Evolutionary conservation across 2,329 filamentous ascomycete genomes (phyloP), one percentile per base, ranked within the genome.

Genomic region (Cladophialophora chaetospira): DNA sequence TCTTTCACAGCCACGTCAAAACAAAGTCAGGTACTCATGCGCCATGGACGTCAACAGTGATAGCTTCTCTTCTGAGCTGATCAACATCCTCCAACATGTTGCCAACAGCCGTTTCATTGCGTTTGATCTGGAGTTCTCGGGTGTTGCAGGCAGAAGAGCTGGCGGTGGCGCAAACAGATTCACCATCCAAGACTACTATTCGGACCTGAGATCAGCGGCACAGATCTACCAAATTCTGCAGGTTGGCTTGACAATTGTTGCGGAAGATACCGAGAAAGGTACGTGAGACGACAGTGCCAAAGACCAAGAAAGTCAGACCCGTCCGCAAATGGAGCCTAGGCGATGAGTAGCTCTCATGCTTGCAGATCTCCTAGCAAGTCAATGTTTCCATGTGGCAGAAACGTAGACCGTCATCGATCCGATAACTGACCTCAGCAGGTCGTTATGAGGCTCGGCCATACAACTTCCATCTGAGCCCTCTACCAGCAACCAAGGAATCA

Each of bases 91-190:
- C 17, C 74, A 79, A 57, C 75, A 82, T 55, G 79, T 88, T 54
- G 78, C 82, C 23, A 75, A 80, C 53, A 80, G 83, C 29, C 77
- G 79, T 58, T 88, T 87, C 64, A 80, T 88, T 10, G 76, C 84
- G 2, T 75, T 88, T 56, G 86, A 88, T 66, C 75, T 88, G 10
- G 86, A 88, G 69, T 79, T 88, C 43, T 87, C 85, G 11, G 86
- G 86, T 2, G 84, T 88, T 19, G 75, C 71, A 73, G 42, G 64
- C 66, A 11, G 67, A 66, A 54, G 63, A 54, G 29, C 47, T 3
- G 60, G 57, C 33, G 60, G 57, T 38, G 65, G 64, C 51, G 67
- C 62, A 28, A 63, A 68, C 10, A 70, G 73, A 26, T 77, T 77
- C 28, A 79, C 78, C 2, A 71, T 88, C 1, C 81, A 88, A 63